A percentile compares a stretch with the other conserved stretches of the same genome.
phyloP scores from a whole-genome alignment of 495 filamentous ascomycete species.

The Evansstolkia leycettana region DNA sequence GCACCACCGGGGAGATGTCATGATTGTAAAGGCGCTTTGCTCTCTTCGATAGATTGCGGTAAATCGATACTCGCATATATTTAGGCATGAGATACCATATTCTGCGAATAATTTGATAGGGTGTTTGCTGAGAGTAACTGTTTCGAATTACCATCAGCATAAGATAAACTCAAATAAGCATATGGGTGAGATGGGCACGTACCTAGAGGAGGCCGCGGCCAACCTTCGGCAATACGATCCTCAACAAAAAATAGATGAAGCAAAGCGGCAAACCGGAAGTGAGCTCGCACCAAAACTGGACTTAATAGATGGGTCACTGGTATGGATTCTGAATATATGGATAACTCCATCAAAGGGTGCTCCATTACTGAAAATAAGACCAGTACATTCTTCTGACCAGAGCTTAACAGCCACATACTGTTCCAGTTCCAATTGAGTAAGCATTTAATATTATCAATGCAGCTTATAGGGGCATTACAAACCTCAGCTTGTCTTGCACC shows the following conservation, averaged over 20 bases:
- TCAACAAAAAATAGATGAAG: background rate
- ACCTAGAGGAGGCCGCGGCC: slow-evolving; percentile 2
- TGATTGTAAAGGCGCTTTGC: too few relatives aligned
- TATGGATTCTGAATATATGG: slow-evolving; percentile 1
- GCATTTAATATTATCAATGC: background rate
- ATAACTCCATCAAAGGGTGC: background rate
- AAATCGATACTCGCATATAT: too few relatives aligned
- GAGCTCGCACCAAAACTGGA: background rate
- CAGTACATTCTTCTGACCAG: background rate
- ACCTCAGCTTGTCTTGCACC: background rate
- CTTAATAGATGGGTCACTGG: background rate
- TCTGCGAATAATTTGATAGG: too few relatives aligned
- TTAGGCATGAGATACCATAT: too few relatives aligned
- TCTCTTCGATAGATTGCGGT: too few relatives aligned
- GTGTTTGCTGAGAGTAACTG: too few relatives aligned
- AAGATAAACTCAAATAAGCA: too few relatives aligned
- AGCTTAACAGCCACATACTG: slow-evolving; percentile 1
- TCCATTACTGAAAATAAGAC: slow-evolving; percentile 1
- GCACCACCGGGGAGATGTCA: background rate
- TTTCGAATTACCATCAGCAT: too few relatives aligned
- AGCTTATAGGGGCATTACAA: too few relatives aligned
- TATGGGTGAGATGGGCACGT: background rate
- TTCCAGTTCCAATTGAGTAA: background rate
- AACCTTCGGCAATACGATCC: background rate
- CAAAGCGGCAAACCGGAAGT: background rate